Evolutionary conservation across 164 flowering plant genomes (phyloP).

Genomic region (Brasenia schreberi): DNA sequence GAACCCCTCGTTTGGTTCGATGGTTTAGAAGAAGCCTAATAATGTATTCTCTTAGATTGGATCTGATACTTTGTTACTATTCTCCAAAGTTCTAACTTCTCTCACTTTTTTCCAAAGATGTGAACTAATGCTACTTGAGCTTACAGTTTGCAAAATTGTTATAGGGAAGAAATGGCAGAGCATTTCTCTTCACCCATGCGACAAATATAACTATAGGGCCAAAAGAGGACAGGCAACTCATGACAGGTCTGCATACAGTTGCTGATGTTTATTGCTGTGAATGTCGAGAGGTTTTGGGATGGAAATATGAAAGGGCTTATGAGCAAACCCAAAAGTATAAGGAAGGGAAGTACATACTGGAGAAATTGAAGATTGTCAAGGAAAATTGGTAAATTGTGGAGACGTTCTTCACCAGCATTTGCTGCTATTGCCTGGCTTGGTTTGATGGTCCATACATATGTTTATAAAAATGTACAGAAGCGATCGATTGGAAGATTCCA

Average conservation of each 20-base stretch:
- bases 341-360: conserved; percentile 50
- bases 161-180: conserved; percentile 36
- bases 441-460: conserved; percentile 8
- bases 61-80: not conserved
- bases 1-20: not conserved
- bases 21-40: not conserved
- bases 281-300: conserved; percentile 44
- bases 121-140: no score
- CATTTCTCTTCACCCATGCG: conserved; percentile 44
- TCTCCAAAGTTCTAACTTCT: not conserved
- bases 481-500: conserved; percentile 13
- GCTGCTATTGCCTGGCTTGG: conserved; percentile 3
- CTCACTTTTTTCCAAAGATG: not conserved
- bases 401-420: not conserved
- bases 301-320: conserved; percentile 49
- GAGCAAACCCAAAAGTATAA: conserved; percentile 48
- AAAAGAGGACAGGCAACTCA: conserved; percentile 36
- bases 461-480: conserved; percentile 15
- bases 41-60: not conserved
- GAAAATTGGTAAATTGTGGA: conserved; percentile 29
- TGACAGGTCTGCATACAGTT: conserved; percentile 53
- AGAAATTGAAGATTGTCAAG: conserved; percentile 36
- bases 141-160: not conserved
- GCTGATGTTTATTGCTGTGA: conserved; percentile 49
- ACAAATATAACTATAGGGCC: conserved; percentile 39